Evolutionary conservation across 2,329 filamentous ascomycete species (phyloP).

Genomic region (Aureobasidium sp.): DNA sequence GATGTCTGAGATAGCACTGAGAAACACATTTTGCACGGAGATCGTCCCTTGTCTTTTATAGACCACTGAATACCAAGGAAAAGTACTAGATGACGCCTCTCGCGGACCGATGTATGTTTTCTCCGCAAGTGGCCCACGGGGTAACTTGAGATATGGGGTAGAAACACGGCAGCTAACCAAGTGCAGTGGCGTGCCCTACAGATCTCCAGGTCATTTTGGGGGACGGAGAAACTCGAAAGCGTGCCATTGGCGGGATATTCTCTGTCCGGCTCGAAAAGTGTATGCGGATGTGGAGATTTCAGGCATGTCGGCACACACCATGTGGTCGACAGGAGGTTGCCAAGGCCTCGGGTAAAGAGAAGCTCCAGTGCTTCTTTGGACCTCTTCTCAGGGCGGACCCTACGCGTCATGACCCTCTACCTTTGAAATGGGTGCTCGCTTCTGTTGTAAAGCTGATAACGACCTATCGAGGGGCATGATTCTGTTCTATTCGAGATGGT

Average conservation of each 20-base stretch:
- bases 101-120: neutral
- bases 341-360: neutral
- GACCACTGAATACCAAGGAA: neutral
- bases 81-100: conserved; percentile 8
- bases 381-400: neutral
- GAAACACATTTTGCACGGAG: neutral
- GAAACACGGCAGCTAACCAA: neutral
- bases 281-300: conserved; percentile 9
- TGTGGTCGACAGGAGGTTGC: neutral
- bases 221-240: neutral
- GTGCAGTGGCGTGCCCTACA: neutral
- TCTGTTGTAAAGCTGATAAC: neutral
- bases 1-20: neutral
- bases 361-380: neutral
- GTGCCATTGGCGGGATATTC: conserved; percentile 1
- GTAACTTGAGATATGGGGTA: conserved; percentile 5
- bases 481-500: too few relatives aligned
- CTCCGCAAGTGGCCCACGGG: conserved; percentile 12
- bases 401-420: too few relatives aligned
- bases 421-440: too few relatives aligned
- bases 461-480: too few relatives aligned
- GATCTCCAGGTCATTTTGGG: neutral
- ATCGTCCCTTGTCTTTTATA: neutral
- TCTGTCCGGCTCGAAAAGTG: conserved; percentile 1
- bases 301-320: neutral